Evolutionary conservation across 805 yeast species (phyloP).

Genomic region (Sugiyamaella lignohabitans): DNA sequence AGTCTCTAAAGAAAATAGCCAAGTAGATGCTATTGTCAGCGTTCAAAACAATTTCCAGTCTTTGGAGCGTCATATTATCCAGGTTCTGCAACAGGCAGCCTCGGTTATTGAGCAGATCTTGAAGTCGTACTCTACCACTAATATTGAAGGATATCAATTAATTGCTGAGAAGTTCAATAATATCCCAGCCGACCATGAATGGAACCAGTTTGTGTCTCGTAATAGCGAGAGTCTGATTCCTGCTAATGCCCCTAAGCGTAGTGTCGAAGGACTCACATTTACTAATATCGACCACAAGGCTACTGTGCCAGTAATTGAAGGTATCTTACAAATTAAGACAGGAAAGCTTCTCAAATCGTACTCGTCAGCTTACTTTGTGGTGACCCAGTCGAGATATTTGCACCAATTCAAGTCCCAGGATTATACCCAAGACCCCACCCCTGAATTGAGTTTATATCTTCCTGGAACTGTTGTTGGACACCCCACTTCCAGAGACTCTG

Average conservation of each 20-base stretch:
- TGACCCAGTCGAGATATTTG: conserved; percentile 41
- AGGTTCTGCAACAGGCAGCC: conserved; percentile 37
- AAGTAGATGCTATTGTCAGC: conserved; percentile 39
- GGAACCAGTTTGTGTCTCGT: conserved; percentile 36
- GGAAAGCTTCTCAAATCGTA: conserved; percentile 39
- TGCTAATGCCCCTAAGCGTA: conserved; percentile 33
- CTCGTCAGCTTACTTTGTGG: conserved; percentile 40
- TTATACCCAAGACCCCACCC: conserved; percentile 38
- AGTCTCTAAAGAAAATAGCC: conserved; percentile 41
- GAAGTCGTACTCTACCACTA: conserved; percentile 29
- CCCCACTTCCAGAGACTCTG: conserved; percentile 29
- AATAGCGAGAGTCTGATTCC: conserved; percentile 33
- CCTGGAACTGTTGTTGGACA: conserved; percentile 42
- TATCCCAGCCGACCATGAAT: conserved; percentile 39
- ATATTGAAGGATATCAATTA: conserved; percentile 28
- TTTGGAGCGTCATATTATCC: conserved; percentile 40
- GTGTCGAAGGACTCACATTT: conserved; percentile 33
- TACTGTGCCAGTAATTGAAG: conserved; percentile 43
- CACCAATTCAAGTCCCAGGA: conserved; percentile 44
- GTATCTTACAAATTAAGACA: conserved; percentile 40
- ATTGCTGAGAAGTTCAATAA: conserved; percentile 30
- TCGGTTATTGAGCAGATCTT: conserved; percentile 28
- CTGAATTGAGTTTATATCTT: conserved; percentile 40
- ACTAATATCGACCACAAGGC: conserved; percentile 37
- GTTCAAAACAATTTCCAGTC: conserved; percentile 38